These are phyloP conservation scores for Colletotrichum sp. DNA, from an alignment of 2,329 filamentous ascomycete species.

Conservation along the genomic window DNA sequence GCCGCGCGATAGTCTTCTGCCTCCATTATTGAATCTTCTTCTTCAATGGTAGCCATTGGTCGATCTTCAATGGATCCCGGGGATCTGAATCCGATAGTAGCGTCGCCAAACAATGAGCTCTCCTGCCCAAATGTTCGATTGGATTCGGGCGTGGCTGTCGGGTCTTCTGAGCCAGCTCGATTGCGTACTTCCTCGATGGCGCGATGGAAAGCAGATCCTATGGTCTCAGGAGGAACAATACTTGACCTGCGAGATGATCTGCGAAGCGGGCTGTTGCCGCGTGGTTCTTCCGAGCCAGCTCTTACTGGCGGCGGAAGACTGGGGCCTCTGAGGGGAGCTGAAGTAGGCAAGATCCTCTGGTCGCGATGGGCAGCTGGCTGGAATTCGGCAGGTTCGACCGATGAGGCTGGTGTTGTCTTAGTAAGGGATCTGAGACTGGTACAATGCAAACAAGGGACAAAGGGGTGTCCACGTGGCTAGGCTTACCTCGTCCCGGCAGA, in stretches of 20 bases:
- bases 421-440: constrained; percentile 4
- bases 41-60: neutral
- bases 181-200: neutral
- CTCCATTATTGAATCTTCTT: neutral
- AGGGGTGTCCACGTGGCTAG: neutral
- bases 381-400: neutral
- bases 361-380: neutral
- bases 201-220: neutral
- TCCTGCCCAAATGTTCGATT: constrained; percentile 18
- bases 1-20: neutral
- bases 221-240: neutral
- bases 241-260: neutral
- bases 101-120: constrained; percentile 14
- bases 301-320: neutral
- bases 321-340: constrained; percentile 4
- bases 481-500: constrained; percentile 2
- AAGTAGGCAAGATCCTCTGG: neutral
- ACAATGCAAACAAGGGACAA: neutral
- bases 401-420: neutral
- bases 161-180: neutral
- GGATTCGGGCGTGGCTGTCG: neutral
- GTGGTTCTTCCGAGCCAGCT: neutral
- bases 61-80: neutral
- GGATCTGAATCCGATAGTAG: neutral
- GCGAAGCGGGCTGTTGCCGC: neutral